A percentile compares a stretch with the other conserved stretches of the same genome.
Conservation (phyloP, 164 flowering plant genomes). For the Berberis vulgaris region DNA sequence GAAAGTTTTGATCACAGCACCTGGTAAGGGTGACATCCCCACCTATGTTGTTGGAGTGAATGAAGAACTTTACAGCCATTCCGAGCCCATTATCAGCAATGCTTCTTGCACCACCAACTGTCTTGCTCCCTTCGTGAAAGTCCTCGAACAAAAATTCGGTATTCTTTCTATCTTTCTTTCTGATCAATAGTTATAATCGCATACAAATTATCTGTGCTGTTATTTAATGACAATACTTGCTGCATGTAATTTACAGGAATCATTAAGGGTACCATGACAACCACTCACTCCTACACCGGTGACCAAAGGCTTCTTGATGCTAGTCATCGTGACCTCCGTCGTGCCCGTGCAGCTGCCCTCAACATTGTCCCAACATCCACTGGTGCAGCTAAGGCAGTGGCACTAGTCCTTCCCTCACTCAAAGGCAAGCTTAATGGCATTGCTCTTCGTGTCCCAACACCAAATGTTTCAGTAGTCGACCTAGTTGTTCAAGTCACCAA, state of each 20-base stretch:
- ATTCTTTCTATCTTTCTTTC: constrained; percentile 18
- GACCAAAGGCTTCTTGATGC: constrained; percentile 99
- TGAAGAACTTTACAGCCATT: constrained; percentile 54
- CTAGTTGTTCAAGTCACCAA: constrained; percentile 83
- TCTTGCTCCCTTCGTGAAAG: constrained; percentile 97
- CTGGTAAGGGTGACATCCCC: constrained; percentile 96
- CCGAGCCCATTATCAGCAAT: constrained; percentile 81
- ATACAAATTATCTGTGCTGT: neutral
- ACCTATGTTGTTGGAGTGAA: constrained; percentile 98
- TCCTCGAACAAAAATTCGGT: constrained; percentile 89
- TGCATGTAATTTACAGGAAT: constrained; percentile 36
- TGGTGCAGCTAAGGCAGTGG: constrained; percentile 97
- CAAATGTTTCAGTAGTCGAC: constrained; percentile 90
- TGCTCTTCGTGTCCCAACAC: constrained; percentile 91
- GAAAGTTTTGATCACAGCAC: constrained; percentile 71
- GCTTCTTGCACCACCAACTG: constrained; percentile 98
- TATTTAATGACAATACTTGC: neutral
- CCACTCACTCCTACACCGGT: constrained; percentile 98
- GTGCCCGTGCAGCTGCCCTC: constrained; percentile 94
- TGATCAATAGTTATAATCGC: neutral
- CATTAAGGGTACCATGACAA: constrained; percentile 98
- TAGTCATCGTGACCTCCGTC: constrained; percentile 90
- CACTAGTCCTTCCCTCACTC: constrained; percentile 81
- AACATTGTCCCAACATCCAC: constrained; percentile 99
- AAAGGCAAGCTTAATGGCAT: constrained; percentile 95